Percentiles rank a stretch among this genome's conserved stretches.
Conservation (phyloP, 2,329 filamentous ascomycete genomes). For the Colletotrichum brevisporum region DNA sequence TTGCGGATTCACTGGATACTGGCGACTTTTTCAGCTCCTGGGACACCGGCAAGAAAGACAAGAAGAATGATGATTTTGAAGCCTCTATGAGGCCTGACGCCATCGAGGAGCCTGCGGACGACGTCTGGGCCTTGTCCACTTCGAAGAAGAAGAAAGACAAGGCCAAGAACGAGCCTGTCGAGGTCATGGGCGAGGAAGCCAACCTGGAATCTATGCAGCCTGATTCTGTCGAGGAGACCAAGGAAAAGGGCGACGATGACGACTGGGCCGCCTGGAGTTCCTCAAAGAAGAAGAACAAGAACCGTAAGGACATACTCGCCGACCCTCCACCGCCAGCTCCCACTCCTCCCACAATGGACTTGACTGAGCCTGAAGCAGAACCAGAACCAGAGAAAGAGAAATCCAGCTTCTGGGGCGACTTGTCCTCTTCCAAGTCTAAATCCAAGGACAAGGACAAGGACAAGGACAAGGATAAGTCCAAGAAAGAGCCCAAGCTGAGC, state of each 20-base stretch:
- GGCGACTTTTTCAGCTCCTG: slow-evolving; percentile 71
- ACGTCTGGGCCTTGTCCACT: slow-evolving; percentile 53
- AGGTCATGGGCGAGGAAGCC: slow-evolving; percentile 60
- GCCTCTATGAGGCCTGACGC: slow-evolving; percentile 52
- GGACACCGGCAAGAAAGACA: slow-evolving; percentile 67
- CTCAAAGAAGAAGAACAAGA: slow-evolving; percentile 61
- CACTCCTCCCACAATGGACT: slow-evolving; percentile 62
- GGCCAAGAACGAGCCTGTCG: slow-evolving; percentile 63
- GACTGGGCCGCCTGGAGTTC: slow-evolving; percentile 59
- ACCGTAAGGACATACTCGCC: slow-evolving; percentile 53
- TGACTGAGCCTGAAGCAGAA: slow-evolving; percentile 58
- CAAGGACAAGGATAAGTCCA: slow-evolving; percentile 58
- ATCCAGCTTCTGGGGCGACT: slow-evolving; percentile 52
- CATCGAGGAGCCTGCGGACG: slow-evolving; percentile 60
- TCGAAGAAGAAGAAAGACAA: slow-evolving; percentile 67
- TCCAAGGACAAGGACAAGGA: slow-evolving; percentile 61
- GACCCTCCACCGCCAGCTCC: slow-evolving; percentile 63
- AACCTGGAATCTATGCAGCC: slow-evolving; percentile 63
- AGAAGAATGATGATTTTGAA: slow-evolving; percentile 45
- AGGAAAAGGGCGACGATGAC: slow-evolving; percentile 59
- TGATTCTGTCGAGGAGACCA: slow-evolving; percentile 60
- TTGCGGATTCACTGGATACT: slow-evolving; percentile 52
- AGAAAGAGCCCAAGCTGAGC: slow-evolving; percentile 60
- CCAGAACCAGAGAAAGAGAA: slow-evolving; percentile 48
- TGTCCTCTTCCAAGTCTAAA: slow-evolving; percentile 55